These are phyloP conservation scores for Zygoascus bituminiphila DNA, from an alignment of 805 yeast species.

Conservation along the genomic window DNA sequence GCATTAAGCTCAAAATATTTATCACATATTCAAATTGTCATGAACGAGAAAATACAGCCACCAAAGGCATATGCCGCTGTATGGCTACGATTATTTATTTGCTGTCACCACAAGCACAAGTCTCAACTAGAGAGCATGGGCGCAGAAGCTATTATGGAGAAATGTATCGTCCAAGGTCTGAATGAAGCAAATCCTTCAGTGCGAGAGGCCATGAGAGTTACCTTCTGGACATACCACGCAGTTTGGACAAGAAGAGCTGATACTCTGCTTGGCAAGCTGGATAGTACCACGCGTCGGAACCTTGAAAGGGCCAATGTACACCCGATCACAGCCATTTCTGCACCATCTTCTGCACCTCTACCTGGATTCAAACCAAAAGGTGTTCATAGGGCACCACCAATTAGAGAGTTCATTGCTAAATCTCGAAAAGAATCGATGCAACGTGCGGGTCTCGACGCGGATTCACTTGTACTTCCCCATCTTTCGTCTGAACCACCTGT, in stretches of 20 bases:
- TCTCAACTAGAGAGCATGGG: constrained; percentile 27
- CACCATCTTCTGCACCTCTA: background rate
- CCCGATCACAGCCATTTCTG: constrained; percentile 28
- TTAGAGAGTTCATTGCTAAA: constrained; percentile 14
- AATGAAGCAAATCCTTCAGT: constrained; percentile 76
- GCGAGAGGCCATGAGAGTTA: constrained; percentile 61
- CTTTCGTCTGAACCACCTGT: background rate
- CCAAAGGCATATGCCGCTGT: constrained; percentile 62
- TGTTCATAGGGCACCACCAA: background rate
- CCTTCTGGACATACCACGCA: constrained; percentile 62
- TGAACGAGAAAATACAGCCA: constrained; percentile 61
- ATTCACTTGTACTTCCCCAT: too few species aligned
- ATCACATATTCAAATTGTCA: constrained; percentile 41
- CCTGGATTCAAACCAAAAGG: background rate
- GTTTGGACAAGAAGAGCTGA: constrained; percentile 48
- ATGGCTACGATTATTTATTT: constrained; percentile 58
- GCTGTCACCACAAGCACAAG: constrained; percentile 32
- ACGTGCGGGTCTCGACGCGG: background rate
- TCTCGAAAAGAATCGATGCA: constrained; percentile 8
- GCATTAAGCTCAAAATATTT: constrained; percentile 46
- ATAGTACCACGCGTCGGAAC: constrained; percentile 44
- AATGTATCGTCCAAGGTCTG: constrained; percentile 50
- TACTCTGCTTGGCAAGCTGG: constrained; percentile 32
- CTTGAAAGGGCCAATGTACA: constrained; percentile 45
- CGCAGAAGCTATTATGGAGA: constrained; percentile 39